Evolutionary conservation across 2,329 filamentous ascomycete species (phyloP), one percentile per base, ranked within the genome.

Genomic region (Alternaria arbusti): DNA sequence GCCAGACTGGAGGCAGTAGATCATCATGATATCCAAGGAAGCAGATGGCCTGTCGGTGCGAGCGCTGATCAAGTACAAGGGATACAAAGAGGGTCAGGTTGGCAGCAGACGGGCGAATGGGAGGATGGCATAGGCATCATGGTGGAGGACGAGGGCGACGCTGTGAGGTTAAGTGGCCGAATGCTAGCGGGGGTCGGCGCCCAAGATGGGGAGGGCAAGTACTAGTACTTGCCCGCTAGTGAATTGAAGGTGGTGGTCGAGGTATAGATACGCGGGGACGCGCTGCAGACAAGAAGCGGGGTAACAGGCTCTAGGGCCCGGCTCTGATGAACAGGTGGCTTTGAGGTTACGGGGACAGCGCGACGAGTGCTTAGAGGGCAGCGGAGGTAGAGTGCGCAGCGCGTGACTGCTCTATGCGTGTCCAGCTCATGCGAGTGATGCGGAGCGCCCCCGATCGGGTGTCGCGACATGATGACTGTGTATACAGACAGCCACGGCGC

Each of bases 51-150:
- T 69, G 73, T 66, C 66, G 74, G 74, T 70, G 73, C 69, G 66
- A 72, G 73, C 68, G 77, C 72, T 76, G 77, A 79, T 79, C 78
- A 74, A 76, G 76, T 79, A 80, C 77, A 76, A 74, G 75, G 74
- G 64, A 77, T 77, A 78, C 76, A 79, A 71, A 68, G 74, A 73
- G 63, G 73, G 74, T 71, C 76, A 78, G 74, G 77, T 73, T 74
- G 70, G 71, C 72, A 70, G 57, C 60, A 71, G 70, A 56, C 68
- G 73, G 75, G 68, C 77, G 77, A 79, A 79, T 80, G 60, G 72
- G 74, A 74, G 71, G 45, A 54, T 51, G 49, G 64, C 59, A 70
- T 44, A 57, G 60, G 68, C 68, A 70, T 57, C 69, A 72, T 64
- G 71, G 74, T 70, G 75, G 76, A 76, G 64, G 76, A 74, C 70